These are phyloP conservation scores for Pisolithus microcarpus DNA, from an alignment of 768 basidiomycete genomes.

Conservation along the genomic window DNA sequence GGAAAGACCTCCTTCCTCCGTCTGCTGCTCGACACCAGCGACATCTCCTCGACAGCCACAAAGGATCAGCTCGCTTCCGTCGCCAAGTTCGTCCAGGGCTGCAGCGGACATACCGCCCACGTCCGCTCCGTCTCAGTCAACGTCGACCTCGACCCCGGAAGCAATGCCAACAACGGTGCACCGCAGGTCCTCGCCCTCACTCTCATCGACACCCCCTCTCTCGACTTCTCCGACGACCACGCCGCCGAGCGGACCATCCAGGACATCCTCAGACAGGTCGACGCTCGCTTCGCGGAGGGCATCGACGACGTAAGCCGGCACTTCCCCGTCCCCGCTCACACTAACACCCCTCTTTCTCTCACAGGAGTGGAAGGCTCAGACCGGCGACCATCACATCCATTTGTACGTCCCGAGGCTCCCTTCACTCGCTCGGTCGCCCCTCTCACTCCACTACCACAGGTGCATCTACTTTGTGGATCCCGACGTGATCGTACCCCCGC, in stretches of 20 bases:
- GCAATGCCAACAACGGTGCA: constrained; percentile 31
- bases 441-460: constrained; percentile 32
- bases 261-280: constrained; percentile 68
- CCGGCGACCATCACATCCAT: constrained; percentile 74
- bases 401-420: constrained; percentile 48
- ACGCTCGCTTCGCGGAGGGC: constrained; percentile 64
- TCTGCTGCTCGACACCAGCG: constrained; percentile 75
- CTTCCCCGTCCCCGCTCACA: constrained; percentile 14
- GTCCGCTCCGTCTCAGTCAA: constrained; percentile 66
- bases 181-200: constrained; percentile 53
- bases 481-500: constrained; percentile 70
- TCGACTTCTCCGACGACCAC: constrained; percentile 65
- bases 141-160: constrained; percentile 49
- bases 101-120: constrained; percentile 63
- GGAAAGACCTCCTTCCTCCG: constrained; percentile 86
- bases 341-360: constrained; percentile 14
- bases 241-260: constrained; percentile 55
- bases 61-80: constrained; percentile 75
- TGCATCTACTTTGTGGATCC: constrained; percentile 88
- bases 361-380: constrained; percentile 66
- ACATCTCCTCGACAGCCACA: constrained; percentile 52
- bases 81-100: constrained; percentile 77
- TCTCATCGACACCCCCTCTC: constrained; percentile 76
- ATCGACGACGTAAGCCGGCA: constrained; percentile 63
- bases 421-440: constrained; percentile 9